Evolutionary conservation across 2,329 filamentous ascomycete genomes (phyloP), one percentile per base, ranked within the genome.

Genomic region (Lasiodiplodia sp.): DNA sequence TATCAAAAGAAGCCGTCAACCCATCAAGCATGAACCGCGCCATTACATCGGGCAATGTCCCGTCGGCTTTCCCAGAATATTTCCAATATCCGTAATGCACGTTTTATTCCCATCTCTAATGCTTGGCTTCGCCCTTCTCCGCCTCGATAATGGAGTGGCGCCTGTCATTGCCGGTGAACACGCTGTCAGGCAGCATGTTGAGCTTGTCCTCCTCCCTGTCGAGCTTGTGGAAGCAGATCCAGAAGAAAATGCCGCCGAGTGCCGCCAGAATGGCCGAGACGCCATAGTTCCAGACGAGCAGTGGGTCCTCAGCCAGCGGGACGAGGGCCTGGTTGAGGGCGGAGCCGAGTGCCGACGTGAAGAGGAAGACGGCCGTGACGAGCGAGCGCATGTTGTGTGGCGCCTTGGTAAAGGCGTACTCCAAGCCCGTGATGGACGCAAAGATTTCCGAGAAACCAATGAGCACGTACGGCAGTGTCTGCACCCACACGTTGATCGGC

Each of bases 371-470:
- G 23, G 87, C 87, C 79, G 82, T 85, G 14, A 94, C 90, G n/a
- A 94, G 84, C 1, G 89, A 91, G 72, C 91, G 90, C 92, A 94
- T 94, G 82, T 93, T 93, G 75, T 87, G 88, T 31, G 92, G 92
- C 0, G 91, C 91, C 80, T 93, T 92, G 77, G 89, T 90, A 82
- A 89, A 94, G 40, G 92, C 92, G 71, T 92, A 93, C 77, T 93
- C 91, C 71, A 91, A 87, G 1, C 88, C 89, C 3, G 87, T 88
- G 69, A 89, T 84, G 12, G 83, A 86, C 2, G 85, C 83, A 71
- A 88, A 84, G 73, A 87, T 88, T 74, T 88, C 87, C 2, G 85
- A 86, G 70, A 88, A 82, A 70, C 83, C 87, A 68, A 87, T 83
- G 2, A 89, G 78, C 10, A 87, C 79, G 74, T 85, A 85, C 5